These are phyloP conservation scores for Crithidia expoeki DNA, from an alignment of 208 protist species.

Conservation along the genomic window DNA sequence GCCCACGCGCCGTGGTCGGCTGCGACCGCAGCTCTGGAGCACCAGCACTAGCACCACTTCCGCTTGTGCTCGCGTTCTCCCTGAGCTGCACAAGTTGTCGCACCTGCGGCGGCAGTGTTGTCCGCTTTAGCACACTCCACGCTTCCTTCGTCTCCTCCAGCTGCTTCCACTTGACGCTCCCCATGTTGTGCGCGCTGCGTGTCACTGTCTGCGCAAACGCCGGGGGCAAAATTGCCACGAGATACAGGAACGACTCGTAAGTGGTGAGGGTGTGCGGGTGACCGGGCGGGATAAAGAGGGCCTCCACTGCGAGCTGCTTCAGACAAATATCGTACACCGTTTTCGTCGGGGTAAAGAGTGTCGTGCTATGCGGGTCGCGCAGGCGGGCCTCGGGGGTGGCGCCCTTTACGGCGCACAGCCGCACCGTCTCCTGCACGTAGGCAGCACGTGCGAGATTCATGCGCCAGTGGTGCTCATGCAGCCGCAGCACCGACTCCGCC, in stretches of 20 bases:
- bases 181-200: slow-evolving; percentile 27
- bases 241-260: slow-evolving; percentile 49
- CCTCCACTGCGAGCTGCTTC: slow-evolving; percentile 56
- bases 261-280: slow-evolving; percentile 59
- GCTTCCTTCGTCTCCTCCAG: slow-evolving; percentile 45
- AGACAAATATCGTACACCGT: slow-evolving; percentile 55
- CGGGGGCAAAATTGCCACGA: slow-evolving; percentile 39
- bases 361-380: slow-evolving; percentile 35
- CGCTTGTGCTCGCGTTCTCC: neutral
- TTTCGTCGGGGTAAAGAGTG: slow-evolving; percentile 48
- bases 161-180: slow-evolving; percentile 43
- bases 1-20: neutral
- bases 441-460: slow-evolving; percentile 49
- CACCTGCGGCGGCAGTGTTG: slow-evolving; percentile 33
- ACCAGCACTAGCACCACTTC: neutral
- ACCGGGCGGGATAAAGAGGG: slow-evolving; percentile 45
- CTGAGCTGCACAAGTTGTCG: slow-evolving; percentile 2
- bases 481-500: slow-evolving; percentile 37
- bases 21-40: neutral
- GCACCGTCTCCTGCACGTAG: slow-evolving; percentile 60
- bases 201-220: slow-evolving; percentile 19
- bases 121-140: slow-evolving; percentile 52
- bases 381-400: slow-evolving; percentile 47
- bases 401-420: slow-evolving; percentile 48
- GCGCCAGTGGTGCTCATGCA: slow-evolving; percentile 66